phyloP scores from a whole-genome alignment of 139 green algal species.

The Dunaliella sp. region DNA sequence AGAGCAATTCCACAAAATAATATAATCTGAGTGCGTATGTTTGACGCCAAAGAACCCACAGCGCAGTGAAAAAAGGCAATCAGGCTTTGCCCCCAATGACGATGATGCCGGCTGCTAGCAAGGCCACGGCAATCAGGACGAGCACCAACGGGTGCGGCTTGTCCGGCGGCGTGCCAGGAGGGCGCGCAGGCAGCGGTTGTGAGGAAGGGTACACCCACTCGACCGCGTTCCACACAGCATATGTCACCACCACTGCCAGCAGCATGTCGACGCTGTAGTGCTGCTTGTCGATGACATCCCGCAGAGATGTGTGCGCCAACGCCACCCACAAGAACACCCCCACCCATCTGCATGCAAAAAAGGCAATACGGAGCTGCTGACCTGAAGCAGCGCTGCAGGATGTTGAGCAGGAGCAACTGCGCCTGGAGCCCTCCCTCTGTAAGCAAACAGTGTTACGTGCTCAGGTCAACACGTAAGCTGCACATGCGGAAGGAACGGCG shows the following conservation, averaged over 20 bases:
- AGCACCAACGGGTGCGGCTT: slow-evolving; percentile 31
- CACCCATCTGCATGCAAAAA: slow-evolving; percentile 1
- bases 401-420: no score
- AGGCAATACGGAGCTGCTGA: no score
- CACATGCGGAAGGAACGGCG: no score
- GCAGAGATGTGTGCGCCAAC: slow-evolving; percentile 48
- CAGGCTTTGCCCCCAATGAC: slow-evolving; percentile 50
- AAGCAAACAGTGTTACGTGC: no score
- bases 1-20: neutral
- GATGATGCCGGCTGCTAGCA: slow-evolving; percentile 39
- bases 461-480: no score
- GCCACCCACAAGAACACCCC: slow-evolving; percentile 52
- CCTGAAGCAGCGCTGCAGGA: no score
- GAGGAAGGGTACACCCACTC: slow-evolving; percentile 54
- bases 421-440: no score
- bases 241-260: slow-evolving; percentile 68
- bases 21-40: neutral
- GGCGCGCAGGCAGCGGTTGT: slow-evolving; percentile 16
- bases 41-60: neutral
- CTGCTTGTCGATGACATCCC: slow-evolving; percentile 52
- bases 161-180: slow-evolving; percentile 21
- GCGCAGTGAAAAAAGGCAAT: neutral
- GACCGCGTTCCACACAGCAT: slow-evolving; percentile 68
- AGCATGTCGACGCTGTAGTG: slow-evolving; percentile 85
- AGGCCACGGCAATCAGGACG: slow-evolving; percentile 23